A percentile compares a stretch with the other conserved stretches of the same genome.
Evolutionary conservation across 176 grass and related monocot species (phyloP).

Genomic region (Oryza coarctata): DNA sequence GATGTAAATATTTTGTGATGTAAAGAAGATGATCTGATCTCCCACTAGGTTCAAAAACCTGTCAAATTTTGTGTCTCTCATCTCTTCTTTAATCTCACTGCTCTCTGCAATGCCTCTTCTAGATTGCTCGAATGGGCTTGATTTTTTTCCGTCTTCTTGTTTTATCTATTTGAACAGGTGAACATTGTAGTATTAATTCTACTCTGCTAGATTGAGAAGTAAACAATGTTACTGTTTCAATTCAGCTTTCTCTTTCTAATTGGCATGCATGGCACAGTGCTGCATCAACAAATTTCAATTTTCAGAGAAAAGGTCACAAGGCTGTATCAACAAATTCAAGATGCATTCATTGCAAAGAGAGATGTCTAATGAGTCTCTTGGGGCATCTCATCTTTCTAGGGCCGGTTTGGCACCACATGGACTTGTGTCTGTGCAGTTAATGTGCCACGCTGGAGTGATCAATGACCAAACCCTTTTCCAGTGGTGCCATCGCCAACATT

Average conservation of each 20-base stretch:
- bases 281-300: not conserved
- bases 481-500: slow-evolving; percentile 16
- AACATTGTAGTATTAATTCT: not conserved
- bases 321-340: not conserved
- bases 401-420: slow-evolving; percentile 40
- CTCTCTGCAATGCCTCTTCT: slow-evolving; percentile 13
- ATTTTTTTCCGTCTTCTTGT: not conserved
- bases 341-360: slow-evolving; percentile 1
- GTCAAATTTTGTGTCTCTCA: not conserved
- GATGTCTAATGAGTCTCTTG: not conserved
- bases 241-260: not conserved
- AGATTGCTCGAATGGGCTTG: not conserved
- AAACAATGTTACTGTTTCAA: not conserved
- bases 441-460: slow-evolving; percentile 49
- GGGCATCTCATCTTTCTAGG: slow-evolving; percentile 1
- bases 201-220: not conserved
- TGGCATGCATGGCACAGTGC: not conserved
- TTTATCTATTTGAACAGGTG: not conserved
- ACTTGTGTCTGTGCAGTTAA: slow-evolving; percentile 32
- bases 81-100: not conserved
- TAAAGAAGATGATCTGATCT: not conserved
- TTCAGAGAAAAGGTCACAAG: not conserved
- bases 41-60: not conserved
- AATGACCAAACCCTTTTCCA: slow-evolving; percentile 35
- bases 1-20: slow-evolving; percentile 46